Base-by-base conservation (phyloP, 805 yeast species). In the Kluyveromyces siamensis region DNA sequence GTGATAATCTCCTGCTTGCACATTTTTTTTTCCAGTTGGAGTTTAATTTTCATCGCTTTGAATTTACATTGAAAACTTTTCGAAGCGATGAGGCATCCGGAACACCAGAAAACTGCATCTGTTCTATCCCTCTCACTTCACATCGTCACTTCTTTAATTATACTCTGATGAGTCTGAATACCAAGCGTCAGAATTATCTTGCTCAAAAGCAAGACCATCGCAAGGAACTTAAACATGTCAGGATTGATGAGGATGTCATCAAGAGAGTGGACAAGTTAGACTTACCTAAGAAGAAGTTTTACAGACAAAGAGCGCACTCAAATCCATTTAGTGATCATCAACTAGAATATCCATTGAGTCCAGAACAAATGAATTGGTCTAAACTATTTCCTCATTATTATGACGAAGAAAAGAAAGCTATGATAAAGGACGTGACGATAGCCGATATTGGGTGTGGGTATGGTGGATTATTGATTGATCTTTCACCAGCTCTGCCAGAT, bases 381-480 rank as follows among this genome's bases (percentile, higher is more conserved):
- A 76, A 72, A 59, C 69, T 84, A 46, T 91, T 81, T 59, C 97
- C 96, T 4, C 71, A 74, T 17, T 81, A 63, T 58, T 67, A 65
- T 47, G 75, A 76, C 57, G 70, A 68, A 40, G 59, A 60, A 2
- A 65, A 71, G 1, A 67, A 72, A 5, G 51, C 61, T 47, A 68
- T 80, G 72, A 65, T 70, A 11, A 71, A 74, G 44, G 59, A 73
- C 25, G 96, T 89, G 18, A 89, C 87, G 48, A 84, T 93, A 47
- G 98, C 98, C 5, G 99, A 93, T 64, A 79, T 93, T 50, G 99
- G 99, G 8, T 93, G 99, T 70, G 99, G 99, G 1, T 93, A 87
- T 65, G 99, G 99, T 47, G 99, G 99, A 0, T 73, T 93, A 50
- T 66, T 87, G 57, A 81, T 85, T 36, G 84, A 87, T 47, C 73